These are phyloP conservation scores for Pittosporum tobira DNA, from an alignment of 129 eudicot genomes.

Conservation along the genomic window DNA sequence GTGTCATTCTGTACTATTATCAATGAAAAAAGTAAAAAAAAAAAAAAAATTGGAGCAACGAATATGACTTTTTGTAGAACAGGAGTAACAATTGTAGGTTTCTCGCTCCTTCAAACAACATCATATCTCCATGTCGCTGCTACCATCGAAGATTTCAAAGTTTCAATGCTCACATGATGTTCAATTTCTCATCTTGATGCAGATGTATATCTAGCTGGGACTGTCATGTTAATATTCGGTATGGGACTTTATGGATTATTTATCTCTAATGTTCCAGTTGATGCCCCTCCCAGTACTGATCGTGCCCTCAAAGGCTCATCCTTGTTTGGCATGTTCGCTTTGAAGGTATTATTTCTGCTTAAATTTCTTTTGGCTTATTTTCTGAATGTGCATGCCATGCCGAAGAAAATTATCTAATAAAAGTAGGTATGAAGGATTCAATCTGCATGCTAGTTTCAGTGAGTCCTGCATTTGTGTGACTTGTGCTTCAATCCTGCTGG, in stretches of 20 bases:
- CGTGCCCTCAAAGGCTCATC: constrained; percentile 89
- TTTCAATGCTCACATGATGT: constrained; percentile 15
- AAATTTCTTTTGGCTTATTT: not conserved
- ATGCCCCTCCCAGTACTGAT: constrained; percentile 48
- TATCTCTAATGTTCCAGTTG: constrained; percentile 56
- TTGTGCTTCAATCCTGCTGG: not conserved
- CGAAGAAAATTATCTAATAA: too few relatives aligned
- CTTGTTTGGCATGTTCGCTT: constrained; percentile 92
- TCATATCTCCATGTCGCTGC: not conserved
- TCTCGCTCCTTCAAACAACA: too few relatives aligned
- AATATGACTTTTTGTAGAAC: too few relatives aligned
- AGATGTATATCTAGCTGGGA: constrained; percentile 99
- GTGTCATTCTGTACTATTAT: too few relatives aligned
- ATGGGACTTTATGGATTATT: constrained; percentile 96
- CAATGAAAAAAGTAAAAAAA: too few relatives aligned
- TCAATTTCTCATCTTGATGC: constrained; percentile 18
- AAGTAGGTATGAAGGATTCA: too few relatives aligned
- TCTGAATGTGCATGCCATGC: not conserved
- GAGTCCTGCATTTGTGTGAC: not conserved
- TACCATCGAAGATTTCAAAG: not conserved
- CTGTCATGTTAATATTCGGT: constrained; percentile 88
- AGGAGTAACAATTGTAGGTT: constrained; percentile 2
- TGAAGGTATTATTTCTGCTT: constrained; percentile 47
- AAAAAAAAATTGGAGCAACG: too few relatives aligned
- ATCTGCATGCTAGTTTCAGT: not conserved